phyloP scores from a whole-genome alignment of 306 rosid species.

The Malus orientalis region DNA sequence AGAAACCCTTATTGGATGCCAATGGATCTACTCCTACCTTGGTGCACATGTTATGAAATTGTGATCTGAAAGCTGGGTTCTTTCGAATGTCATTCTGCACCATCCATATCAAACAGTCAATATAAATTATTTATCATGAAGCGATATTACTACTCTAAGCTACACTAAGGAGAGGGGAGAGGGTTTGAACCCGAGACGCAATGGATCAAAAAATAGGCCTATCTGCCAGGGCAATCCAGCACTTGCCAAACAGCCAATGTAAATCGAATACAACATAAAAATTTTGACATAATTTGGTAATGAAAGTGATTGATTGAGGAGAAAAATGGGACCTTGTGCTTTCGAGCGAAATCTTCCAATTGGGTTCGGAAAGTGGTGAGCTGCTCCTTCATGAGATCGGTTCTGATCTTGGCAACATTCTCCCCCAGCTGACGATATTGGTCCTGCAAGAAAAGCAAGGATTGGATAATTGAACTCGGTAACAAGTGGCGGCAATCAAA shows the following conservation, averaged over 20 bases:
- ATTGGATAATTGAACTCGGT: background rate
- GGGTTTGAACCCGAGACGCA: background rate
- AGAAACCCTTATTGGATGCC: conserved; percentile 94
- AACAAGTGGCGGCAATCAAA: background rate
- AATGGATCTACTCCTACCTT: conserved; percentile 97
- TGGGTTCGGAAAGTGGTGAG: conserved; percentile 85
- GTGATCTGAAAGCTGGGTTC: conserved; percentile 97
- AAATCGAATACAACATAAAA: background rate
- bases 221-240: background rate
- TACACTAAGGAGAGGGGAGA: background rate
- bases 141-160: background rate
- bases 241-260: background rate
- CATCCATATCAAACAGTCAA: background rate
- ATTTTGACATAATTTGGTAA: background rate
- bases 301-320: background rate
- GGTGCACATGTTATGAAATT: conserved; percentile 94
- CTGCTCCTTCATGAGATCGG: conserved; percentile 91
- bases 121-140: background rate
- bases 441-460: conserved; percentile 26
- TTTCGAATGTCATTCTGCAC: conserved; percentile 89
- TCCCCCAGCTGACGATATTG: conserved; percentile 81
- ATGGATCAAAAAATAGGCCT: background rate
- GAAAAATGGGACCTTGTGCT: conserved; percentile 56
- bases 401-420: conserved; percentile 88
- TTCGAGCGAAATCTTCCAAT: conserved; percentile 93